Base-by-base conservation (phyloP, 1,284 basidiomycete species). In the Rhodofomes roseus region DNA sequence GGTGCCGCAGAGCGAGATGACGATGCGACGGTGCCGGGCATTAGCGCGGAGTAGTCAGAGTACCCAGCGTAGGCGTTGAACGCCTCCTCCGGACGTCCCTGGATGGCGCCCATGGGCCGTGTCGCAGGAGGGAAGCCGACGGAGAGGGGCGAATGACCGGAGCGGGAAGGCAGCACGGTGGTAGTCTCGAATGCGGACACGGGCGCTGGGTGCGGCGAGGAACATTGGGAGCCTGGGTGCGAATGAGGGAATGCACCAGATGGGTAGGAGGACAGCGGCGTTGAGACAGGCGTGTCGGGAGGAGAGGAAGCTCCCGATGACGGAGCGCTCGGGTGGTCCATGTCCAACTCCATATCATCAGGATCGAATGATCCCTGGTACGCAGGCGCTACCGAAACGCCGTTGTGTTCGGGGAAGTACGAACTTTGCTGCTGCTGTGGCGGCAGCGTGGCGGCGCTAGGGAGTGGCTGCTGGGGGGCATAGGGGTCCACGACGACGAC, bases 271-370 rank as follows among this genome's bases (percentile, higher is more conserved):
- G 81, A 16, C 78, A 81, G 44, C 66, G 79, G 76, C 18, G 76
- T 72, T 60, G 74, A 68, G 62, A 77, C 62, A 56, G 77, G 69
- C 18, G 75, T 74, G 60, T 72, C 70, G n/a, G 74, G 73, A 22
- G 76, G 76, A 18, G 74, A 73, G 57, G 74, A 74, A 55, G 77
- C 63, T 51, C 73, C 68, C 51, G 73, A 71, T 27, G 71, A 76
- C 64, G 74, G 69, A 55, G 71, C 67, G 57, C 70, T 76, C 65
- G 73, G 65, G 60, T 71, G 68, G 74, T 86, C 84, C 27, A 85
- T 70, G 55, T 89, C 88, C 27, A 92, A 78, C 64, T 92, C 90
- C 90, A 91, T 92, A 65, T 92, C 89, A 70, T 91, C 89, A 0
- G 87, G 78, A 69, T 90, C 89, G 64, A 90, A 88, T 0, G 80